These are phyloP conservation scores for Hordeum marinum DNA, from an alignment of 176 grass and related monocot species.

Conservation along the genomic window DNA sequence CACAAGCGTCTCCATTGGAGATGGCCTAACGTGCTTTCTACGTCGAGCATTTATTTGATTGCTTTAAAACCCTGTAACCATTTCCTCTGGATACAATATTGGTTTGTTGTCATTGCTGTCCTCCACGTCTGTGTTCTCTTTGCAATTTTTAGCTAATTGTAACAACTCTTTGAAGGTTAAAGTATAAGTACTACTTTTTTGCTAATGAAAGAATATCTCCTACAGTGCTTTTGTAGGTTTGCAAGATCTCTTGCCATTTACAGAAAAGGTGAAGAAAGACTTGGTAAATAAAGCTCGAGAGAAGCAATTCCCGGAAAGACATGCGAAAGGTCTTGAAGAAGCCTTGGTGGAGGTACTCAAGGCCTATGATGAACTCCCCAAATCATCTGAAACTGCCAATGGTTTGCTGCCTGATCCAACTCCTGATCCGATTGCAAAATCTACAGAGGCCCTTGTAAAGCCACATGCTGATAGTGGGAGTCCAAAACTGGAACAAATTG, in stretches of 20 bases:
- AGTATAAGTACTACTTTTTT: constrained; percentile 7
- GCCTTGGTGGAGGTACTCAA: constrained; percentile 77
- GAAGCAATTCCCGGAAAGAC: constrained; percentile 60
- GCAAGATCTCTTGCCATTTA: constrained; percentile 84
- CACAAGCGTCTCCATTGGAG: too few species aligned
- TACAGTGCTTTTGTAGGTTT: constrained; percentile 74
- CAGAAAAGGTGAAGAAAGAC: constrained; percentile 59
- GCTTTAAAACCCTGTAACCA: neutral
- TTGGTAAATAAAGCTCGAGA: constrained; percentile 49
- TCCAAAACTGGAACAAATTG: constrained; percentile 25
- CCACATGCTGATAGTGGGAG: constrained; percentile 29
- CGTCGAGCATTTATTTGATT: neutral
- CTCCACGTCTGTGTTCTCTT: neutral
- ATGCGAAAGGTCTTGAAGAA: constrained; percentile 43
- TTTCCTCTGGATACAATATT: neutral
- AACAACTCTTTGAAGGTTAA: neutral
- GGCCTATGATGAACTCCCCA: constrained; percentile 55
- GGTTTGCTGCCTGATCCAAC: constrained; percentile 15
- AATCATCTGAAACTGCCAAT: constrained; percentile 39
- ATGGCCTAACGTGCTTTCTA: neutral
- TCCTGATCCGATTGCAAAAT: constrained; percentile 39
- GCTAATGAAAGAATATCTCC: constrained; percentile 25
- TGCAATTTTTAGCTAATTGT: constrained; percentile 3
- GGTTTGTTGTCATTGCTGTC: constrained; percentile 2
- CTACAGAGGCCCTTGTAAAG: constrained; percentile 35